Conservation (phyloP, 1,139 yeast genomes). For the Suhomyces taliae region DNA sequence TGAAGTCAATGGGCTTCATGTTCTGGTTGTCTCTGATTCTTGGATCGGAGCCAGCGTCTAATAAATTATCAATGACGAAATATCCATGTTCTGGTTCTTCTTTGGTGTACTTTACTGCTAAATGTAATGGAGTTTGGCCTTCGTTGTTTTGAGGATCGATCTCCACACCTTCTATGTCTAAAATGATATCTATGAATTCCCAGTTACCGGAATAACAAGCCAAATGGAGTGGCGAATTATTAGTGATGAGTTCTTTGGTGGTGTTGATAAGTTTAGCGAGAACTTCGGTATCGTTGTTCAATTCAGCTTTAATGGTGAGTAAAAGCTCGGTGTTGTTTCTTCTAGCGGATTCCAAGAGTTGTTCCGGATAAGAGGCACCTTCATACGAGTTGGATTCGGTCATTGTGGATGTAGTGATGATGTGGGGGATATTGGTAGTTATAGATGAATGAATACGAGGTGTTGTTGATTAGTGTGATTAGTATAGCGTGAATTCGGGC, state of each 20-base stretch:
- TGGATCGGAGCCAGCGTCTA: constrained; percentile 96
- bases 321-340: constrained; percentile 83
- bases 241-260: constrained; percentile 69
- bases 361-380: constrained; percentile 82
- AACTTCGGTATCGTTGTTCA: constrained; percentile 43
- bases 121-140: constrained; percentile 88
- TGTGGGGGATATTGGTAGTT: neutral
- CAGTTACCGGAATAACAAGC: constrained; percentile 81
- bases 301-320: constrained; percentile 51
- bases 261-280: constrained; percentile 66
- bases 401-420: constrained; percentile 1
- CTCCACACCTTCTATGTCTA: constrained; percentile 90
- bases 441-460: neutral
- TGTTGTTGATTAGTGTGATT: neutral
- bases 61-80: constrained; percentile 73
- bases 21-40: constrained; percentile 43
- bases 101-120: constrained; percentile 72
- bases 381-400: constrained; percentile 43
- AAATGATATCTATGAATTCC: constrained; percentile 78
- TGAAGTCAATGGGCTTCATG: constrained; percentile 74
- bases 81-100: constrained; percentile 86
- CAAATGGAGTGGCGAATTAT: constrained; percentile 81
- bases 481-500: too few relatives aligned
- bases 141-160: constrained; percentile 77
- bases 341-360: constrained; percentile 82